Conservation (phyloP, 139 green algal genomes). For the Picochlorum sp. region DNA sequence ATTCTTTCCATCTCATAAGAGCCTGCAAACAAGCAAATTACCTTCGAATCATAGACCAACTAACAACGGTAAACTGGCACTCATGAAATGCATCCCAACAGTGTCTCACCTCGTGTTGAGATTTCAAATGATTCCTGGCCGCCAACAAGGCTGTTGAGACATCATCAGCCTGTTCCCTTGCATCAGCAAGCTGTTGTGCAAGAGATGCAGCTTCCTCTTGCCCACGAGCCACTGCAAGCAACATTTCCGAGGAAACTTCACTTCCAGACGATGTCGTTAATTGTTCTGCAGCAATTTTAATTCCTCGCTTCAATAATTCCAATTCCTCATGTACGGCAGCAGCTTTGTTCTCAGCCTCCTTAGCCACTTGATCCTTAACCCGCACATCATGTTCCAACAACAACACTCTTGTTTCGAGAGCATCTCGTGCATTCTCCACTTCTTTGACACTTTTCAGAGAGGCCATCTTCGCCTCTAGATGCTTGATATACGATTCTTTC, state of each 20-base stretch:
- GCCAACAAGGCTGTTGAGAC: constrained; percentile 9
- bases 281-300: constrained; percentile 29
- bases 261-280: constrained; percentile 8
- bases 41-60: neutral
- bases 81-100: no score
- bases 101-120: constrained; percentile 15
- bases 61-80: no score
- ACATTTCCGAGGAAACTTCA: constrained; percentile 13
- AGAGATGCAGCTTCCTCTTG: constrained; percentile 29
- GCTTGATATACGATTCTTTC: constrained; percentile 31
- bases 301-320: constrained; percentile 8
- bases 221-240: constrained; percentile 14
- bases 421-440: constrained; percentile 7
- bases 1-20: neutral
- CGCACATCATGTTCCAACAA: neutral
- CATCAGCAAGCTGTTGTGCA: constrained; percentile 28
- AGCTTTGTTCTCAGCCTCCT: neutral
- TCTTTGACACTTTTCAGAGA: constrained; percentile 9
- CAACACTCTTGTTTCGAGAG: neutral
- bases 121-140: constrained; percentile 8
- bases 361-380: neutral
- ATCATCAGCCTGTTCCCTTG: constrained; percentile 9
- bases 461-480: constrained; percentile 32
- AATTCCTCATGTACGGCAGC: neutral
- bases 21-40: neutral